These are phyloP conservation scores for Alternaria solani DNA, from an alignment of 2,329 filamentous ascomycete genomes.

Conservation along the genomic window DNA sequence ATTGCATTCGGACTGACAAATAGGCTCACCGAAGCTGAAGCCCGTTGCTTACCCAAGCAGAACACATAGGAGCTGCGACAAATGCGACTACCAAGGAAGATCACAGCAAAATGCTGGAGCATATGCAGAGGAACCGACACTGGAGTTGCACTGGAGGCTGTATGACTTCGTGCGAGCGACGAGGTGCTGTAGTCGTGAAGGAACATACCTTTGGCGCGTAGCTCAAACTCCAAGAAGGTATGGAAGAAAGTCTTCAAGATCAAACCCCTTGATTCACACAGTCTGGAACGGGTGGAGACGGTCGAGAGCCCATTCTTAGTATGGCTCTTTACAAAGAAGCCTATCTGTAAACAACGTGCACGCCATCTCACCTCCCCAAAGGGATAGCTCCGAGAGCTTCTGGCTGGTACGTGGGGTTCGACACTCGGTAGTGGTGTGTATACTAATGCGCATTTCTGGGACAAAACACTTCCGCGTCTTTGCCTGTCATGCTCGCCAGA, in stretches of 20 bases:
- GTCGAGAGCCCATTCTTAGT: neutral
- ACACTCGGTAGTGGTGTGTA: neutral
- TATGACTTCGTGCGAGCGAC: neutral
- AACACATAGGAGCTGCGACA: neutral
- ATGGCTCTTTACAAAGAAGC: neutral
- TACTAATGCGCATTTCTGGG: neutral
- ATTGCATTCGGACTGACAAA: neutral
- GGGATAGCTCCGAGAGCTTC: neutral
- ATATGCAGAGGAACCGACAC: neutral
- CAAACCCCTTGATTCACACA: neutral
- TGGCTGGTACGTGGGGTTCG: neutral
- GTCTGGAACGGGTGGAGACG: neutral
- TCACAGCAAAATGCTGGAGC: neutral
- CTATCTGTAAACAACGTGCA: neutral
- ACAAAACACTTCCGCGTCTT: neutral
- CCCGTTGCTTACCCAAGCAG: neutral
- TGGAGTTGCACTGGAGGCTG: neutral
- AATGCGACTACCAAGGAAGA: neutral
- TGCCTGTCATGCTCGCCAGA: neutral
- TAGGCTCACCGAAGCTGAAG: neutral
- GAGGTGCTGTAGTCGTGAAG: neutral
- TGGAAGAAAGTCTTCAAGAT: neutral
- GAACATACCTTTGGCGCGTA: neutral
- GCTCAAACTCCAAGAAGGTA: neutral
- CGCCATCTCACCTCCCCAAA: neutral